Evolutionary conservation across 2,329 filamentous ascomycete species (phyloP), one percentile per base, ranked within the genome.

Genomic region (Phymatotrichopsis omnivora): DNA sequence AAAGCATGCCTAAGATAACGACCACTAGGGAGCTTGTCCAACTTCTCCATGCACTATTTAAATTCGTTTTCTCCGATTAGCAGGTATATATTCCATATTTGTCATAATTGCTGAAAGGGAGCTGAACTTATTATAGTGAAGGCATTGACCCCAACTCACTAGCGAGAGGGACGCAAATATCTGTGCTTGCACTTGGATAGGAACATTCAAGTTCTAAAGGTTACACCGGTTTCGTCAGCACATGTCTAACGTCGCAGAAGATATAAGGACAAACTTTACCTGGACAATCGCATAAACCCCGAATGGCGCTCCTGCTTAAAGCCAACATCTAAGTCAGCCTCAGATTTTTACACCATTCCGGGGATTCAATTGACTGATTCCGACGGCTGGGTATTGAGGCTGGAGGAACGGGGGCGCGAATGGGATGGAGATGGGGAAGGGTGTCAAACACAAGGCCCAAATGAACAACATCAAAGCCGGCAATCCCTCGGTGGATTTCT

Each of bases 171-270:
- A 61, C 7, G 66, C 65, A 44, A 75, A 73, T 16, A 72, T 65
- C 57, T 74, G 71, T 3, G 72, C 70, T 55, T 75, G 72, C 7
- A 73, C 63, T 54, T 74, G 68, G 19, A 74, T 61, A 2, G 71
- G 68, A 12, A 74, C 63, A 59, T 71, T 74, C 60, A 74, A 70
- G 55, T 72, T 65, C 69, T 74, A 49, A 16, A 39, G 34, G 11
- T n/a, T n/a, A n/a, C n/a, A n/a, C n/a, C 8, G 8, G 3, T 22
- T 35, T 6, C 16, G 33, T 35, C 24, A 35, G 33, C 33, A n/a
- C 19, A 12, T 17, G 16, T 20, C 12, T 22, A 12, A 35, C 23
- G 20, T 6, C 6, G 30, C 20, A 19, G 30, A 17, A n/a, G 30
- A 17, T 2, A n/a, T 2, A n/a, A 4, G 12, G 32, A 8, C 22